phyloP scores from a whole-genome alignment of 768 basidiomycete species.

The Podaxis sp. region DNA sequence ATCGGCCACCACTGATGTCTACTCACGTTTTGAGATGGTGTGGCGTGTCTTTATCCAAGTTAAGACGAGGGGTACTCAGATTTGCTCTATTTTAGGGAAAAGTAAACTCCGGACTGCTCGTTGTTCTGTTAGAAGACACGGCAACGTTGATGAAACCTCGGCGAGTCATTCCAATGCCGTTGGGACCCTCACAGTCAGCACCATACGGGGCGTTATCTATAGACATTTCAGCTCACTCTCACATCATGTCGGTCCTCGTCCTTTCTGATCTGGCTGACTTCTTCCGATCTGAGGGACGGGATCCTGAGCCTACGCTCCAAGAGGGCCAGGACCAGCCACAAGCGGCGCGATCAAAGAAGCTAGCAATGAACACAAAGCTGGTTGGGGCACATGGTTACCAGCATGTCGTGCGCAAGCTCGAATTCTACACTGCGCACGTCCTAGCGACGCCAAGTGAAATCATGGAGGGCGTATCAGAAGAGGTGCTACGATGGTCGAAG shows the following conservation, averaged over 20 bases:
- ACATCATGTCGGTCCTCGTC: slow-evolving; percentile 41
- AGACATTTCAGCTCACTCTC: slow-evolving; percentile 36
- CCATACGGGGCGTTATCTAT: slow-evolving; percentile 6
- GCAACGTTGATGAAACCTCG: slow-evolving; percentile 52
- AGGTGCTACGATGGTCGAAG: slow-evolving; percentile 31
- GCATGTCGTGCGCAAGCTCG: slow-evolving; percentile 58
- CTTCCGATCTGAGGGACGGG: slow-evolving; percentile 25
- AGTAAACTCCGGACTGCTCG: slow-evolving; percentile 42
- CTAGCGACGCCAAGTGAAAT: slow-evolving; percentile 44
- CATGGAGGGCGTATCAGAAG: slow-evolving; percentile 42
- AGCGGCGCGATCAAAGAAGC: slow-evolving; percentile 13
- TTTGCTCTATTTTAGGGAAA: slow-evolving; percentile 27
- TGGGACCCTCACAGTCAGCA: slow-evolving; percentile 13
- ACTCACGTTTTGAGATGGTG: slow-evolving; percentile 63
- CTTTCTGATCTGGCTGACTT: slow-evolving; percentile 55
- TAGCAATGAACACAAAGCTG: neutral
- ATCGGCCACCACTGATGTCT: slow-evolving; percentile 58
- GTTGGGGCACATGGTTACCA: slow-evolving; percentile 17
- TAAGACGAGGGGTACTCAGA: neutral
- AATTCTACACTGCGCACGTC: slow-evolving; percentile 69
- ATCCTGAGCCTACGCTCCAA: neutral
- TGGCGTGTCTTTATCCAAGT: slow-evolving; percentile 18
- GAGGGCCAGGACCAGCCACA: neutral
- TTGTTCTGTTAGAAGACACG: slow-evolving; percentile 58
- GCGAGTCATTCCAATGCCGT: slow-evolving; percentile 27